Conservation (phyloP, 345 rosid species). For the Salix exigua region DNA sequence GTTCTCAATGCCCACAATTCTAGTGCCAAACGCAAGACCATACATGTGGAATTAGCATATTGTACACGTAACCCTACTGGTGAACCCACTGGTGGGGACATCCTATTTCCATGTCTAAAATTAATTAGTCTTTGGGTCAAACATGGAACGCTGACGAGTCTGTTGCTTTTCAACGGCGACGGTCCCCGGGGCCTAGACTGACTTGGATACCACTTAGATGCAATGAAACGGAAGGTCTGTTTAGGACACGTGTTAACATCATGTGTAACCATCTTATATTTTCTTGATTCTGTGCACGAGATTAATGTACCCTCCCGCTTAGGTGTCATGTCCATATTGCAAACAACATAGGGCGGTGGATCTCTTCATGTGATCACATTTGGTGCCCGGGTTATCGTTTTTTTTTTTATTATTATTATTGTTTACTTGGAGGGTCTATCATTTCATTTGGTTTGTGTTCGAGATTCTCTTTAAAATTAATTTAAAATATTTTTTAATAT, state of each 20-base stretch:
- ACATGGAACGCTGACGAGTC: neutral
- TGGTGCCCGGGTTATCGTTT: too few species aligned
- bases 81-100: neutral
- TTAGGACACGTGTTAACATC: neutral
- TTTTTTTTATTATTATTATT: too few species aligned
- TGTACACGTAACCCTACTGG: too few species aligned
- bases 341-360: too few species aligned
- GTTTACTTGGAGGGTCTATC: too few species aligned
- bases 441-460: too few species aligned
- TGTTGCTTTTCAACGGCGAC: neutral
- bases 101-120: neutral
- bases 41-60: neutral
- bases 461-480: too few species aligned
- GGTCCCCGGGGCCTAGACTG: neutral
- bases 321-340: too few species aligned
- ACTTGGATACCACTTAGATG: neutral
- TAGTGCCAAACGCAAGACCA: neutral
- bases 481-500: too few species aligned
- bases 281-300: neutral
- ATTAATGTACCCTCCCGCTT: too few species aligned
- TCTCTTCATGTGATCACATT: too few species aligned
- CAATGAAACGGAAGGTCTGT: neutral
- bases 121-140: slow-evolving; percentile 8
- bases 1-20: neutral
- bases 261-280: neutral